A percentile compares a stretch with the other conserved stretches of the same genome.
phyloP scores from a whole-genome alignment of 2,329 filamentous ascomycete genomes.

The Colletotrichum sojae region DNA sequence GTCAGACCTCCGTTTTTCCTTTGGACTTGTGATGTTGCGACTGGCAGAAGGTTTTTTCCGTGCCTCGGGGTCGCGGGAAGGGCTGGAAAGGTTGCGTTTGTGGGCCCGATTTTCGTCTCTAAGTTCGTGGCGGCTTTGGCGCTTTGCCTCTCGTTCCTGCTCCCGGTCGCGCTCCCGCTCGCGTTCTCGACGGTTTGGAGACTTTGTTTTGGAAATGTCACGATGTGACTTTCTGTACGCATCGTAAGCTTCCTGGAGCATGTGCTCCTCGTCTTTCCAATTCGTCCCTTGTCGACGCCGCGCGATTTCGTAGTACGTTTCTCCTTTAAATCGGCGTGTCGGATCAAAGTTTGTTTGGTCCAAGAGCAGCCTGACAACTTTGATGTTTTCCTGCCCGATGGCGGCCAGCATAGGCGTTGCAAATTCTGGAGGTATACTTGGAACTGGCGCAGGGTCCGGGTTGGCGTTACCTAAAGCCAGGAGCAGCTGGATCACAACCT shows the following conservation, averaged over 20 bases:
- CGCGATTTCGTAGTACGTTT: conserved; percentile 90
- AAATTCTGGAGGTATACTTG: conserved; percentile 74
- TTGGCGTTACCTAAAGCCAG: conserved; percentile 77
- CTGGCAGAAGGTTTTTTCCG: conserved; percentile 58
- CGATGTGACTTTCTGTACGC: conserved; percentile 70
- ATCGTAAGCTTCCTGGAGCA: conserved; percentile 83
- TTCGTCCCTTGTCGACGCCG: conserved; percentile 85
- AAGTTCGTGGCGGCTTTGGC: conserved; percentile 57
- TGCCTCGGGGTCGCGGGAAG: conserved; percentile 59
- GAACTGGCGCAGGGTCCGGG: conserved; percentile 77
- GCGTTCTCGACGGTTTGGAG: conserved; percentile 61
- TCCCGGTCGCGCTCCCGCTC: conserved; percentile 55
- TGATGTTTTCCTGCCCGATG: conserved; percentile 89
- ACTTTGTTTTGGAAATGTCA: conserved; percentile 63
- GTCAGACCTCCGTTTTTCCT: conserved; percentile 63
- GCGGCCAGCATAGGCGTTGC: conserved; percentile 95
- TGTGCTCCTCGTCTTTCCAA: conserved; percentile 89
- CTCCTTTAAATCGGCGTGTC: conserved; percentile 80
- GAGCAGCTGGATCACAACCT: conserved; percentile 85
- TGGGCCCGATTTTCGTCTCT: conserved; percentile 60
- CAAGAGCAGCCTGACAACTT: conserved; percentile 85
- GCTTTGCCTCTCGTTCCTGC: conserved; percentile 58
- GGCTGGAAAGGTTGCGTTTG: conserved; percentile 65
- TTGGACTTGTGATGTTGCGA: conserved; percentile 59
- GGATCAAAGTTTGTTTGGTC: conserved; percentile 86